Evolutionary conservation across 345 rosid species (phyloP).

Genomic region (Lepidium africanum): DNA sequence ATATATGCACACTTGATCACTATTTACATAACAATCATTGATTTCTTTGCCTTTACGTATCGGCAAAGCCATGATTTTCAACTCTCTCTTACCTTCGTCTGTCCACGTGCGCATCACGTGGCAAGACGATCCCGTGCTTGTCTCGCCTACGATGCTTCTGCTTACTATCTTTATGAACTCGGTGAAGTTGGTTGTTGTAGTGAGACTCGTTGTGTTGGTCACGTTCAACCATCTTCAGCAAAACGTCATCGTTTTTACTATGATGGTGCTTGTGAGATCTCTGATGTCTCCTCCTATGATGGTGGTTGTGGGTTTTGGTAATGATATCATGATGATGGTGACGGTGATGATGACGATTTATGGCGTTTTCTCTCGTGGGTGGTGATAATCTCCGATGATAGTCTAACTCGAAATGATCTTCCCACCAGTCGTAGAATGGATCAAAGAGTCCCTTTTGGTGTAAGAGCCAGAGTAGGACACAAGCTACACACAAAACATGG

Average conservation of each 20-base stretch:
- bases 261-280: slow-evolving; percentile 35
- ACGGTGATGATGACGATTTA: slow-evolving; percentile 24
- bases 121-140: not conserved
- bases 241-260: slow-evolving; percentile 29
- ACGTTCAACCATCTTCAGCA: slow-evolving; percentile 36
- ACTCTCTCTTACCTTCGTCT: slow-evolving; percentile 7
- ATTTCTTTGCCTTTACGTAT: not conserved
- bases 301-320: slow-evolving; percentile 8
- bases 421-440: slow-evolving; percentile 81
- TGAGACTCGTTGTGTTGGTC: slow-evolving; percentile 30
- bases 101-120: slow-evolving; percentile 21
- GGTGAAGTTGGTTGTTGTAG: slow-evolving; percentile 45
- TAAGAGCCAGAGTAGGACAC: slow-evolving; percentile 74
- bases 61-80: not conserved
- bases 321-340: slow-evolving; percentile 2
- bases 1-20: too few species aligned
- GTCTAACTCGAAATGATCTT: slow-evolving; percentile 40
- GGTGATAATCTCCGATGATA: not conserved
- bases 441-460: slow-evolving; percentile 87
- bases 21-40: not conserved
- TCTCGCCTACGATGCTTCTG: slow-evolving; percentile 31
- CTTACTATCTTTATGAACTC: slow-evolving; percentile 43
- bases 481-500: slow-evolving; percentile 35
- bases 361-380: not conserved
- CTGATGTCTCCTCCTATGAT: slow-evolving; percentile 23